A percentile compares a stretch with the other conserved stretches of the same genome.
These are phyloP conservation scores for Spinacia oleracea DNA, from an alignment of 179 eudicot species.

Conservation along the genomic window DNA sequence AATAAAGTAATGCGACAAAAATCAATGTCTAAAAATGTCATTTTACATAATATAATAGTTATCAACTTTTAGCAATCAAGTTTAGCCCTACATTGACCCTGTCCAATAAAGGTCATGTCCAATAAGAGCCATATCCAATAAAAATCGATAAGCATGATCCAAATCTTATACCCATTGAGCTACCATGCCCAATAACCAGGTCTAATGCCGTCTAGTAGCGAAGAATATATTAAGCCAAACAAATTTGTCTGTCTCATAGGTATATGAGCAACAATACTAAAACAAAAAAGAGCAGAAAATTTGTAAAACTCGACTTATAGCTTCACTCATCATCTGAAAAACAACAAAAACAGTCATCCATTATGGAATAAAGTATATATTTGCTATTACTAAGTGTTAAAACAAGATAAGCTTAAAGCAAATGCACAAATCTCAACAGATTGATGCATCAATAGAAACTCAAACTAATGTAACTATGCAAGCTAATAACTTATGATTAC, in stretches of 20 bases:
- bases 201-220: not conserved
- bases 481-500: not conserved
- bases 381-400: not conserved
- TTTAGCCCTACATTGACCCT: too few species aligned
- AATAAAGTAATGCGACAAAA: too few species aligned
- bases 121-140: too few species aligned
- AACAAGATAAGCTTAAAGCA: conserved; percentile 19
- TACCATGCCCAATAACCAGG: too few species aligned
- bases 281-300: not conserved
- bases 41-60: too few species aligned
- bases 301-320: not conserved
- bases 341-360: not conserved
- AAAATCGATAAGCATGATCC: too few species aligned
- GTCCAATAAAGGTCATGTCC: too few species aligned
- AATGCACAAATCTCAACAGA: conserved; percentile 15
- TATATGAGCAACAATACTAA: too few species aligned
- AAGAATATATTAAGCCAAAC: not conserved
- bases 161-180: too few species aligned
- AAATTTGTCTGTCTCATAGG: too few species aligned
- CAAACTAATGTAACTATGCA: conserved; percentile 15
- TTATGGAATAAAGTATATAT: not conserved
- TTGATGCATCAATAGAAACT: not conserved
- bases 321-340: not conserved
- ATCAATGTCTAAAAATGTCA: too few species aligned
- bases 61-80: too few species aligned